Percentiles rank a stretch among this genome's conserved stretches.
Conservation (phyloP, 805 yeast genomes). For the Barnettozyma vustinii region DNA sequence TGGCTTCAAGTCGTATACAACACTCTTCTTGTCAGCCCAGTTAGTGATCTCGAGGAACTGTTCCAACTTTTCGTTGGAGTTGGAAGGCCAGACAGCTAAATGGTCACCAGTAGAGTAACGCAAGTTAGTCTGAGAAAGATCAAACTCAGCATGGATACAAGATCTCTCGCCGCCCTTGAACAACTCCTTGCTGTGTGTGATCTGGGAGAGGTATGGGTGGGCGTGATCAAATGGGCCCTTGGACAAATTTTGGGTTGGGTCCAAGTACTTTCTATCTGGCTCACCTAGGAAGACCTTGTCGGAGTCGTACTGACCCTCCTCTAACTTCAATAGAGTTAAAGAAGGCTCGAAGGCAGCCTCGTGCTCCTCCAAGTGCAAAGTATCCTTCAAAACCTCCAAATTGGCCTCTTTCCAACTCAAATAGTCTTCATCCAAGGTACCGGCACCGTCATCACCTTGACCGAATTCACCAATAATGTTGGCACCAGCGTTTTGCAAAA, state of each 20-base stretch:
- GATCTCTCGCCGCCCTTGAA: constrained; percentile 61
- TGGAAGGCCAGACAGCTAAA: constrained; percentile 91
- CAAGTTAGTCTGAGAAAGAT: constrained; percentile 65
- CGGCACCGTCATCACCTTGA: constrained; percentile 92
- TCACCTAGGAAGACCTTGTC: constrained; percentile 72
- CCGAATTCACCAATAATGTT: constrained; percentile 71
- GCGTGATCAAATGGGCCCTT: constrained; percentile 74
- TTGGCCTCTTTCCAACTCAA: constrained; percentile 85
- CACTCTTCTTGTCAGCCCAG: constrained; percentile 44
- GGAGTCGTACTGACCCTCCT: constrained; percentile 31
- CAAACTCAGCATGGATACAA: constrained; percentile 89
- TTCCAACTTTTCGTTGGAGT: constrained; percentile 69
- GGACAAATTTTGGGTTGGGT: constrained; percentile 28
- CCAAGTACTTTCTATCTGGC: constrained; percentile 43
- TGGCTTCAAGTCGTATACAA: constrained; percentile 58
- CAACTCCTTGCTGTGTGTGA: constrained; percentile 58
- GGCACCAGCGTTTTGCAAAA: constrained; percentile 62
- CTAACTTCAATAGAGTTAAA: constrained; percentile 37
- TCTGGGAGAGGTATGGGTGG: constrained; percentile 78
- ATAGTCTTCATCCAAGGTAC: constrained; percentile 92
- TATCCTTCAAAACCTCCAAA: constrained; percentile 58
- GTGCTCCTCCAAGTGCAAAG: constrained; percentile 68
- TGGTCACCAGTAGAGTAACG: constrained; percentile 95
- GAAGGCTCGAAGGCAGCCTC: constrained; percentile 78
- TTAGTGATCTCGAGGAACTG: constrained; percentile 61